A percentile compares a stretch with the other conserved stretches of the same genome.
phyloP scores from a whole-genome alignment of 257 asterid species.

The Striga asiatica region DNA sequence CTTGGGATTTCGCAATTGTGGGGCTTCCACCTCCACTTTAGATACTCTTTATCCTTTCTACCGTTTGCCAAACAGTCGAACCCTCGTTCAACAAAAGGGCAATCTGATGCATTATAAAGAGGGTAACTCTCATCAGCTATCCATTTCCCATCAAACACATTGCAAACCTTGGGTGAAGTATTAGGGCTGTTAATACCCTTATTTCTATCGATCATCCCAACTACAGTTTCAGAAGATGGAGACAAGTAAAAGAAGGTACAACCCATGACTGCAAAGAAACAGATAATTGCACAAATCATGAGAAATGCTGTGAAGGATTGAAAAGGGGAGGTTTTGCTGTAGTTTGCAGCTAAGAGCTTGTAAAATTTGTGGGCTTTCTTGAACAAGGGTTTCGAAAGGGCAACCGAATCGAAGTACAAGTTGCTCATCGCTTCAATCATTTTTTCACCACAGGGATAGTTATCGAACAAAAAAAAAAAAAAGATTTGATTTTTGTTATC shows the following conservation, averaged over 20 bases:
- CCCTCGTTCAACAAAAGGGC: constrained; percentile 69
- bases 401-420: constrained; percentile 21
- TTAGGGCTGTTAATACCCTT: constrained; percentile 6
- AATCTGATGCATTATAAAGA: constrained; percentile 61
- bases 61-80: constrained; percentile 85
- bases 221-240: constrained; percentile 33
- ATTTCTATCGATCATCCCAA: constrained; percentile 18
- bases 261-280: constrained; percentile 54
- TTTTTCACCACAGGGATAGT: constrained; percentile 6
- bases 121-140: constrained; percentile 68
- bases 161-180: constrained; percentile 31
- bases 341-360: constrained; percentile 27
- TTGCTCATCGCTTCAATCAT: constrained; percentile 27
- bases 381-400: constrained; percentile 29
- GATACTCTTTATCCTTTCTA: constrained; percentile 60
- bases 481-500: constrained; percentile 14
- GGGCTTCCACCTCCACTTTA: constrained; percentile 89
- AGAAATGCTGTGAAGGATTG: constrained; percentile 49
- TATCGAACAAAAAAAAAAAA: not conserved
- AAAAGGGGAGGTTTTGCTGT: constrained; percentile 41
- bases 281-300: constrained; percentile 46
- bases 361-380: constrained; percentile 30
- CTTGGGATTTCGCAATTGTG: constrained; percentile 49
- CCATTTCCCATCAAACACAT: constrained; percentile 82
- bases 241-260: constrained; percentile 44